Base-by-base conservation (phyloP, 768 basidiomycete species). In the Russula foetens region DNA sequence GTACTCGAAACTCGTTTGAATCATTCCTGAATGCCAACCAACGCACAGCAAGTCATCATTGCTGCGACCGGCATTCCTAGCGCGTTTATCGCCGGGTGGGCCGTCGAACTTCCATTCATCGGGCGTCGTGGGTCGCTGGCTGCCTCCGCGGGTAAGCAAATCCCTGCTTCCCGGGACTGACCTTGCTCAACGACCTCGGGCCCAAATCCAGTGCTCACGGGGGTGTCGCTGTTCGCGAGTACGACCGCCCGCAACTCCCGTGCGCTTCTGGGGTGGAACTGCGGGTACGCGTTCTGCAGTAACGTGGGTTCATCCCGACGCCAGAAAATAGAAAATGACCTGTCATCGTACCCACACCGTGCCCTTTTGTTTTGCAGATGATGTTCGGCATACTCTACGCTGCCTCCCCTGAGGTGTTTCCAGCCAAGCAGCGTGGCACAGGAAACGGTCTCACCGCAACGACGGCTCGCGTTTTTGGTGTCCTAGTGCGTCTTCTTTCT, bases 301-400 rank as follows among this genome's bases (percentile, higher is more conserved):
- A 84, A 84, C 66, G 81, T 85, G 59, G 48, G 76, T 71, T 71
- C 1, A 49, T 31, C 7, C 28, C 28, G 50, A 44, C 53, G 21
- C 11, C 47, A 23, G 17, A 33, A 33, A n/a, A n/a, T n/a, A n/a
- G n/a, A n/a, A n/a, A n/a, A n/a, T n/a, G n/a, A n/a, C n/a, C n/a
- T 33, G 9, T 33, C 9, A 33, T 2, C 49, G 48, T n/a, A 38
- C 15, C 24, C 49, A 23, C 4, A 35, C 45, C 53, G 26, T 63
- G n/a, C 5, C 54, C 24, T 26, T 52, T 26, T 35, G 35, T 6
- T 26, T 21, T 28, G 7, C 59, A 86, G 76, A 81, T 86, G 63
- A 89, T 88, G 86, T 89, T 85, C 53, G 85, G 88, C 7, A 86
- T 89, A 2, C 66, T 90, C 45, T 88, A 87, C 66, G 84, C 86